Base-by-base conservation (phyloP, 1,139 yeast species). In the Protomyces inundatus region DNA sequence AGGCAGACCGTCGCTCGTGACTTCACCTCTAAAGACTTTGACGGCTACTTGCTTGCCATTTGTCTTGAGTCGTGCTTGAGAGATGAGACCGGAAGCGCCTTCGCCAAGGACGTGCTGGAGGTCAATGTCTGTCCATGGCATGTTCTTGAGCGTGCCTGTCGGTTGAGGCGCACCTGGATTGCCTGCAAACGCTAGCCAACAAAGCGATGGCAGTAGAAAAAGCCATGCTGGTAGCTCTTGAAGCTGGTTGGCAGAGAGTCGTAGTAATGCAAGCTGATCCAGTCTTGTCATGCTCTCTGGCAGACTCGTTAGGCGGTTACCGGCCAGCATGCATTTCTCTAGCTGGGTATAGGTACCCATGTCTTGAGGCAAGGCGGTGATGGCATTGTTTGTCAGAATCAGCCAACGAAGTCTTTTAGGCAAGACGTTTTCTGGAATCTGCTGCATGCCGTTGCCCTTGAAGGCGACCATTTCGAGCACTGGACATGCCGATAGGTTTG, bases 291-390 rank as follows among this genome's bases (percentile, higher is more conserved):
- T 58, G 16, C 42, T 39, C 1, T 37, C n/a, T 10, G 62, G 62
- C 52, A 58, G 36, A 34, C 12, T 16, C 4, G 23, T 6, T 9
- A 58, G 36, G 10, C n/a, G 45, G 16, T 58, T 58, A 6, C 62
- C 62, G 14, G 62, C 62, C 4, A 58, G 54, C 62, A 58, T 58
- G 23, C 53, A 14, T 33, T 58, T 58, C 52, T 52, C 56, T 16
- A 58, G 16, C 10, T 34, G 42, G 3, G 30, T 5, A 30, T 56
- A 58, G 7, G n/a, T 37, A 3, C 62, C 62, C 10, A 58, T 40
- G 36, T 42, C 54, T 14, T 51, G 12, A 1, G 62, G 62, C 37
- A 58, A 45, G 9, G 23, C 23, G 14, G 33, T 32, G 16, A 58
- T 16, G 5, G 53, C 46, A 50, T 58, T 58, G 53, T 58, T 58